Percentiles rank a stretch among this genome's conserved stretches.
These are phyloP conservation scores for Saturnispora saitoi DNA, from an alignment of 805 yeast genomes.

Conservation along the genomic window DNA sequence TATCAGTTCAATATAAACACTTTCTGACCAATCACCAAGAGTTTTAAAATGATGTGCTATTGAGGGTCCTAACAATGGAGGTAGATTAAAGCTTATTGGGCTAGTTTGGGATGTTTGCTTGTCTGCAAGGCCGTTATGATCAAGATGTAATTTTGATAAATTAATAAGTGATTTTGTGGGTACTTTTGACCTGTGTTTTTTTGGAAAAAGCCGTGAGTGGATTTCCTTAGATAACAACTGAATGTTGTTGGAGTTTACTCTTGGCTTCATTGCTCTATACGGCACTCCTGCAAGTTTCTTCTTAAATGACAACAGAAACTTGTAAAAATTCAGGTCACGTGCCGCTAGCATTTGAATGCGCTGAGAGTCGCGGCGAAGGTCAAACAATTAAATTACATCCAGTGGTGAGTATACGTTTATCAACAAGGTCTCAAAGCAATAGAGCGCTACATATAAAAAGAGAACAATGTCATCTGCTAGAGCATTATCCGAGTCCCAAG, in stretches of 20 bases:
- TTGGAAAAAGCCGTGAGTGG: conserved; percentile 44
- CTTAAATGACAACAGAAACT: too few species aligned
- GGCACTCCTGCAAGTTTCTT: too few species aligned
- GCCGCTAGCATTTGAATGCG: too few species aligned
- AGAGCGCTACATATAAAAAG: not conserved
- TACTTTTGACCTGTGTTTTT: conserved; percentile 21
- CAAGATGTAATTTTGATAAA: conserved; percentile 44
- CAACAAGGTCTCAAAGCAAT: not conserved
- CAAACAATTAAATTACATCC: not conserved
- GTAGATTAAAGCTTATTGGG: conserved; percentile 57
- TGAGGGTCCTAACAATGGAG: conserved; percentile 60
- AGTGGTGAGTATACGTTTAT: not conserved
- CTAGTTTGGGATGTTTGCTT: conserved; percentile 55
- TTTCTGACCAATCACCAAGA: conserved; percentile 50
- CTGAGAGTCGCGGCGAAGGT: not conserved
- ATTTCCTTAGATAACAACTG: conserved; percentile 59
- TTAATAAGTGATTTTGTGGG: conserved; percentile 28
- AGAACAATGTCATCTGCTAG: conserved; percentile 26
- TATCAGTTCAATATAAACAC: conserved; percentile 51
- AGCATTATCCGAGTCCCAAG: conserved; percentile 48
- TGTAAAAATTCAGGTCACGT: not conserved
- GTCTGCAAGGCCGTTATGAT: conserved; percentile 59
- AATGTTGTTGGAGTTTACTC: conserved; percentile 65
- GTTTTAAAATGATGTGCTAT: conserved; percentile 81
- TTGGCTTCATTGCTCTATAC: not conserved